phyloP scores from a whole-genome alignment of 305 asterid species.

The Nicotiana rustica region DNA sequence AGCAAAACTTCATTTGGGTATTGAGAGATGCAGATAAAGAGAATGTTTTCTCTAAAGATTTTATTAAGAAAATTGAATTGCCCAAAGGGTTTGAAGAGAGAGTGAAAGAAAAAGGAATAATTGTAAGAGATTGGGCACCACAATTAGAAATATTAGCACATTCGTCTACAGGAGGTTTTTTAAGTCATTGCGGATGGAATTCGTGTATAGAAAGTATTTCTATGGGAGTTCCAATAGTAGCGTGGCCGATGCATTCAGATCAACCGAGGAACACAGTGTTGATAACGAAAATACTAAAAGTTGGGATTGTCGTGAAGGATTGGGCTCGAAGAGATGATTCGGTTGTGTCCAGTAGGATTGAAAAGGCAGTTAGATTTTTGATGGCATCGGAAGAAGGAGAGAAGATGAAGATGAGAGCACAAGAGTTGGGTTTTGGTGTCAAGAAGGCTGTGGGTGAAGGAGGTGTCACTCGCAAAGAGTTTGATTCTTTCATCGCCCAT shows the following conservation, averaged over 20 bases:
- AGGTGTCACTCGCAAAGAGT: slow-evolving; percentile 50
- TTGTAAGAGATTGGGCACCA: slow-evolving; percentile 58
- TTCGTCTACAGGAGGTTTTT: slow-evolving; percentile 47
- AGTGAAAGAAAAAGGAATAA: slow-evolving; percentile 45
- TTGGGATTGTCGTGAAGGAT: slow-evolving; percentile 55
- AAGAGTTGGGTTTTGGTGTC: slow-evolving; percentile 51
- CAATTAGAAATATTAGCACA: slow-evolving; percentile 51
- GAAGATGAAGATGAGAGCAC: slow-evolving; percentile 61
- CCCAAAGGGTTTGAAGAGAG: slow-evolving; percentile 51
- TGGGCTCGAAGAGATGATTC: slow-evolving; percentile 50
- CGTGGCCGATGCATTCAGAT: slow-evolving; percentile 55
- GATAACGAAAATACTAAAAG: slow-evolving; percentile 49
- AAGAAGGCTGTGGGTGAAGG: slow-evolving; percentile 56
- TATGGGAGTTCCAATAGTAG: slow-evolving; percentile 51
- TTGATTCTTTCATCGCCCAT: slow-evolving; percentile 62
- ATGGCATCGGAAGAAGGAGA: slow-evolving; percentile 63
- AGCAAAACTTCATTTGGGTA: slow-evolving; percentile 33
- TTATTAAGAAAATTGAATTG: background rate
- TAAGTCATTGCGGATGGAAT: slow-evolving; percentile 59
- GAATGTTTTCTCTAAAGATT: background rate
- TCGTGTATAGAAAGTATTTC: slow-evolving; percentile 47
- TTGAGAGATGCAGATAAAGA: background rate
- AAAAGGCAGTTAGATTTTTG: slow-evolving; percentile 48
- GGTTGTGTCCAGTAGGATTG: slow-evolving; percentile 44
- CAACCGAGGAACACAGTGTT: slow-evolving; percentile 52